Conservation (phyloP, 2,329 filamentous ascomycete species). For the Trichothecium sympodiale region DNA sequence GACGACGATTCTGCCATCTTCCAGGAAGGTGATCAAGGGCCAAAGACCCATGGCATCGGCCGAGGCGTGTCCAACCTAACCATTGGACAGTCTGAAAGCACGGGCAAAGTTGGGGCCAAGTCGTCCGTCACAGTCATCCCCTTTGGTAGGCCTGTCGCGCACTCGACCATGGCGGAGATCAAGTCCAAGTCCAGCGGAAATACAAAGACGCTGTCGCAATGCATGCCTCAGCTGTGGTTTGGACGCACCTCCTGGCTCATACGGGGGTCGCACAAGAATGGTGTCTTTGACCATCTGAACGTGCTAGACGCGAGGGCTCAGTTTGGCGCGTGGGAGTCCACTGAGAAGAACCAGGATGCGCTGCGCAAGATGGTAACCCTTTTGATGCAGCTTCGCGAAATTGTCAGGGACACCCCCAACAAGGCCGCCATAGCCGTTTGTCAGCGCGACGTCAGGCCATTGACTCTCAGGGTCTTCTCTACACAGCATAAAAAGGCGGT, state of each 20-base stretch:
- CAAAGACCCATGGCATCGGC: not conserved
- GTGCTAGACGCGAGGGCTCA: not conserved
- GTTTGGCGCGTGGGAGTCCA: not conserved
- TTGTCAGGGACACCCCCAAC: too few species aligned
- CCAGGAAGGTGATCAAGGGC: not conserved
- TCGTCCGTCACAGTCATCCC: too few species aligned
- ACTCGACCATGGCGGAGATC: too few species aligned
- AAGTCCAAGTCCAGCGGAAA: not conserved
- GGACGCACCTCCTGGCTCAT: not conserved
- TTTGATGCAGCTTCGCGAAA: not conserved
- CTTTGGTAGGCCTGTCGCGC: too few species aligned
- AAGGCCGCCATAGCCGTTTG: too few species aligned
- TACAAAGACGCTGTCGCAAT: not conserved
- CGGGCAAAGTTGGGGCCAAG: not conserved
- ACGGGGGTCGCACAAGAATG: not conserved
- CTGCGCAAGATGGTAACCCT: slow-evolving; percentile 1
- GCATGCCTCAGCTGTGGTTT: slow-evolving; percentile 2
- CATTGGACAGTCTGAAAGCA: not conserved
- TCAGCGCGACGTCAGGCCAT: too few species aligned
- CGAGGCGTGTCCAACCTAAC: not conserved
- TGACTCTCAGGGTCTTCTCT: too few species aligned
- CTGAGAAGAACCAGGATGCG: not conserved
- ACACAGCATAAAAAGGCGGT: too few species aligned
- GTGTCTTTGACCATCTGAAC: not conserved
- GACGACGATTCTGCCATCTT: not conserved